A percentile compares a stretch with the other conserved stretches of the same genome.
These are phyloP conservation scores for Kwoniella europaea DNA, from an alignment of 768 basidiomycete species.

Conservation along the genomic window DNA sequence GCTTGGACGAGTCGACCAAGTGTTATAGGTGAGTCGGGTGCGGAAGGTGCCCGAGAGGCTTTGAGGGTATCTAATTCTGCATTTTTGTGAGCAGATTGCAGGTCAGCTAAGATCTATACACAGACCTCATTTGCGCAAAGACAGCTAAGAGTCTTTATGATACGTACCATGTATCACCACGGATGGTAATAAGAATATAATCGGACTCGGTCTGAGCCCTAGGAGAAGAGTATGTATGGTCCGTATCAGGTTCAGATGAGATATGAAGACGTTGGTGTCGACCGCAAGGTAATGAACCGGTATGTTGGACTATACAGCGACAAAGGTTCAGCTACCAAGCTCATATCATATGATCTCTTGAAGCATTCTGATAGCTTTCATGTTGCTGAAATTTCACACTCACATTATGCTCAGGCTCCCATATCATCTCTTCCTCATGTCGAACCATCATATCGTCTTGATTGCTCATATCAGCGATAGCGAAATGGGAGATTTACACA, in stretches of 20 bases:
- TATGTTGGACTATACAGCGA: neutral
- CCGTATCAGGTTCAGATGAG: conserved; percentile 29
- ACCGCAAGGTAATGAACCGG: conserved; percentile 34
- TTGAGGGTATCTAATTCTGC: conserved; percentile 29
- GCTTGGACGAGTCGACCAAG: conserved; percentile 24
- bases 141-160: too few species aligned
- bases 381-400: neutral
- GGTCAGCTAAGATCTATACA: too few species aligned
- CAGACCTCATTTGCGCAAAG: too few species aligned
- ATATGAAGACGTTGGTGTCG: conserved; percentile 49
- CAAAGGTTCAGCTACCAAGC: neutral
- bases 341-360: neutral
- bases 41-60: conserved; percentile 1
- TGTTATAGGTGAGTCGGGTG: conserved; percentile 10
- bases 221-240: conserved; percentile 18
- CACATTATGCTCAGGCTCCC: conserved; percentile 25
- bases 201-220: conserved; percentile 1
- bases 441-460: conserved; percentile 1
- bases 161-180: conserved; percentile 39
- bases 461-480: neutral
- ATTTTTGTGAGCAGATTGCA: neutral
- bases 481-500: too few species aligned
- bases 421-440: conserved; percentile 29
- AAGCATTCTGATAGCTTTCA: neutral
- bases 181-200: conserved; percentile 36